phyloP scores from a whole-genome alignment of 169 alveolate species.

The Plasmodium chabaudi region DNA sequence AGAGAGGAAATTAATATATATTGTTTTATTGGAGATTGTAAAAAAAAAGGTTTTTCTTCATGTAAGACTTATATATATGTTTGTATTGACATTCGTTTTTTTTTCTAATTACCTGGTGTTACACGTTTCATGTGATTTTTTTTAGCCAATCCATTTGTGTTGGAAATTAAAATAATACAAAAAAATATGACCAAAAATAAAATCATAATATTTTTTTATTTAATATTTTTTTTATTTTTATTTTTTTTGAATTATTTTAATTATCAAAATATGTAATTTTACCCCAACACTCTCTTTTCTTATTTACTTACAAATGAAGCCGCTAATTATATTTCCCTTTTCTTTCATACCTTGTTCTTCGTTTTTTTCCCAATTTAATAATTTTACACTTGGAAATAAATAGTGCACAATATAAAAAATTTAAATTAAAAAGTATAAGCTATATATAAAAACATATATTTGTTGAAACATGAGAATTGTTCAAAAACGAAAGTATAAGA shows the following conservation, averaged over 20 bases:
- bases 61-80: background rate
- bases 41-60: no score
- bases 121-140: background rate
- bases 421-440: no score
- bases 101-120: constrained; percentile 10
- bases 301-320: background rate
- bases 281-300: background rate
- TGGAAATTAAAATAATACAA: constrained; percentile 10
- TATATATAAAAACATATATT: no score
- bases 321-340: background rate
- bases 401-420: no score
- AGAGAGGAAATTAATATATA: no score
- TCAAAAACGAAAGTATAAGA: no score
- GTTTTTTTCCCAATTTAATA: background rate
- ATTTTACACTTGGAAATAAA: no score
- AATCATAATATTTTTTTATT: constrained; percentile 12
- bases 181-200: constrained; percentile 1
- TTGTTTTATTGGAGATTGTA: no score
- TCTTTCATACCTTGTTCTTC: background rate
- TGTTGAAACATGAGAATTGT: no score
- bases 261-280: no score
- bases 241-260: background rate
- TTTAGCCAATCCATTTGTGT: constrained; percentile 9
- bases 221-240: background rate
- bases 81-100: background rate